Evolutionary conservation across 2,329 filamentous ascomycete genomes (phyloP), one percentile per base, ranked within the genome.

Genomic region (Sphaerulina vaccinii): DNA sequence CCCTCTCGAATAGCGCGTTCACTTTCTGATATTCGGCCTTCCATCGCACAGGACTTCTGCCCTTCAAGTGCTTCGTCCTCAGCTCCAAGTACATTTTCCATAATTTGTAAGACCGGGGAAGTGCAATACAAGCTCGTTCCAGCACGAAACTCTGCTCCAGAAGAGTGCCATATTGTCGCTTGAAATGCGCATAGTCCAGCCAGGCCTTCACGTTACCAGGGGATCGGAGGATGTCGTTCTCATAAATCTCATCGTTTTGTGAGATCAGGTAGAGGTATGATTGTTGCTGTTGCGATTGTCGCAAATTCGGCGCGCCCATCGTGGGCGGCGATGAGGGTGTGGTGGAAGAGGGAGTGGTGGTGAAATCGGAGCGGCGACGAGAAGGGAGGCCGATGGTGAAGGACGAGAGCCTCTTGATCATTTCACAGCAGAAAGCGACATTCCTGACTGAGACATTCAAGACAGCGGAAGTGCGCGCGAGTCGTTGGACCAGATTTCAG

Each of bases 71-170:
- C 63, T 87, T 88, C 50, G 82, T 84, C 63, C 93, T 84, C 62
- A 97, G 87, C 60, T 84, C 81, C 59, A 99, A 83, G 71, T 97
- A 99, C 83, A 95, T 84, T 74, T 96, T 97, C 93, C 93, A 99
- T 42, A 99, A 79, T 75, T 99, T 99, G 77, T 96, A 99, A 22
- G 92, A 97, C 62, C 93, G 83, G 43, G 93, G 93, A 39, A 99
- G 80, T 64, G 95, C 87, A 58, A 82, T 79, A 71, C 92, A 96
- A 52, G 93, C 92, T 66, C 93, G 84, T 73, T 97, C 93, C 75
- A 97, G 87, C 32, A 86, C 81, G 68, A 86, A 87, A 45, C 90
- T 88, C 73, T 95, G 92, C 74, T 97, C 92, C 48, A 89, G 83
- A 37, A 88, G 68, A 38, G 82, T 88, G 62, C 91, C 92, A 79